Evolutionary conservation across 1,284 basidiomycete genomes (phyloP).

Genomic region (Ceratobasidium sp.): DNA sequence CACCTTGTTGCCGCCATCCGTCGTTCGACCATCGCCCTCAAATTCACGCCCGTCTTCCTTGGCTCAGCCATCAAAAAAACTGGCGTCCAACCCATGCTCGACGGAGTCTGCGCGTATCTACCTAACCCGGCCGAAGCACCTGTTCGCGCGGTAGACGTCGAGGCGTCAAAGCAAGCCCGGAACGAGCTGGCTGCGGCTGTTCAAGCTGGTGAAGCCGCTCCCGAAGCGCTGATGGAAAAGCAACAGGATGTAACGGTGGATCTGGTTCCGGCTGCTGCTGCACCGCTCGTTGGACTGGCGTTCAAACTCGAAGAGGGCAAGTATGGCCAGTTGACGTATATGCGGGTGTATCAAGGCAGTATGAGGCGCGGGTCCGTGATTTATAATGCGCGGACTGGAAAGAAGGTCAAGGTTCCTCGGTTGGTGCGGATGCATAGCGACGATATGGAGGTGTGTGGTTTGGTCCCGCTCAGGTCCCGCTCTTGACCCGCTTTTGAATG

Average conservation of each 20-base stretch:
- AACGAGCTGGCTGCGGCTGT: slow-evolving; percentile 18
- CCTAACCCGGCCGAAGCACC: slow-evolving; percentile 88
- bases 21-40: slow-evolving; percentile 87
- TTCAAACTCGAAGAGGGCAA: slow-evolving; percentile 99
- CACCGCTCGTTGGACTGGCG: slow-evolving; percentile 92
- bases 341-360: slow-evolving; percentile 98
- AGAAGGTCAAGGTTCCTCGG: slow-evolving; percentile 98
- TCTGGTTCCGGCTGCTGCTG: slow-evolving; percentile 82
- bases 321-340: slow-evolving; percentile 98
- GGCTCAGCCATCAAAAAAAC: slow-evolving; percentile 99
- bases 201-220: slow-evolving; percentile 26
- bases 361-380: slow-evolving; percentile 88
- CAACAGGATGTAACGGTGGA: slow-evolving; percentile 55
- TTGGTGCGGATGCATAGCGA: slow-evolving; percentile 98
- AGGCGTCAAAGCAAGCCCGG: slow-evolving; percentile 14
- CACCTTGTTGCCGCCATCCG: slow-evolving; percentile 90
- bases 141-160: slow-evolving; percentile 81
- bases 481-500: neutral
- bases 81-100: slow-evolving; percentile 92
- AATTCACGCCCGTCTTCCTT: slow-evolving; percentile 96
- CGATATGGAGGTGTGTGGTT: slow-evolving; percentile 89
- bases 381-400: slow-evolving; percentile 94
- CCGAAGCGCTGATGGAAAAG: slow-evolving; percentile 31
- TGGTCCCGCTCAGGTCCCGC: neutral
- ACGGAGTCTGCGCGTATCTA: slow-evolving; percentile 96